Percentiles rank a stretch among this genome's conserved stretches.
Conservation (phyloP, 495 filamentous ascomycete species). For the Annulohypoxylon bovei region DNA sequence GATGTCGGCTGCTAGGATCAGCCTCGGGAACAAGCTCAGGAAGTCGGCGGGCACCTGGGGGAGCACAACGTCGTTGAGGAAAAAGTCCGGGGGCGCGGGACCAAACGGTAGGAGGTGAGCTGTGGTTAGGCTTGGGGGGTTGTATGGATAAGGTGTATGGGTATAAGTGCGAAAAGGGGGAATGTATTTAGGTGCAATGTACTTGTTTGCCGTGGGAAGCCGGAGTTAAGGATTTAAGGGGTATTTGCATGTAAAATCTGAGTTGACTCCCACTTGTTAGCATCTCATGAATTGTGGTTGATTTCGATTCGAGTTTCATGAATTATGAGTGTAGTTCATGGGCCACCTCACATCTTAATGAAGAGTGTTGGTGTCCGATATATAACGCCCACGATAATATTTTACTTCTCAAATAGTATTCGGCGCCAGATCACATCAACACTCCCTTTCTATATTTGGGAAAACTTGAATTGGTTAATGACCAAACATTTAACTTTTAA, state of each 20-base stretch:
- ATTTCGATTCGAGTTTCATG: not conserved
- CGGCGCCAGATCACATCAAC: not conserved
- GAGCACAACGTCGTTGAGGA: conserved; percentile 39
- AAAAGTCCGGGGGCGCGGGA: conserved; percentile 27
- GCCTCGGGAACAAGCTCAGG: conserved; percentile 56
- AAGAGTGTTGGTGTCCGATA: not conserved
- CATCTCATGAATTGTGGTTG: not conserved
- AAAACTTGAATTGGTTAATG: not conserved
- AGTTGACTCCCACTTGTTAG: not conserved
- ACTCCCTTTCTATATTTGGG: not conserved
- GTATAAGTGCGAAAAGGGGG: not conserved
- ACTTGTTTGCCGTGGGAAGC: not conserved
- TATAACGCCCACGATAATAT: too few relatives aligned
- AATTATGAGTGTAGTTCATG: not conserved
- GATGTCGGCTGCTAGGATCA: conserved; percentile 55
- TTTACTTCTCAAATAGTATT: too few relatives aligned
- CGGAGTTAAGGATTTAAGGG: not conserved
- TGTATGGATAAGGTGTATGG: conserved; percentile 6
- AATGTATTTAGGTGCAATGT: not conserved
- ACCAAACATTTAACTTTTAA: not conserved
- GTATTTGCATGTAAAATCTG: not conserved
- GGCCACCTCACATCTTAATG: not conserved
- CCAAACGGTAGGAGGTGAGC: conserved; percentile 15
- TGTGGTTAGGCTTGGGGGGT: not conserved
- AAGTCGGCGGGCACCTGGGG: conserved; percentile 51